These are phyloP conservation scores for Rhododendron ovatum DNA, from an alignment of 148 eudicot genomes.

Conservation along the genomic window DNA sequence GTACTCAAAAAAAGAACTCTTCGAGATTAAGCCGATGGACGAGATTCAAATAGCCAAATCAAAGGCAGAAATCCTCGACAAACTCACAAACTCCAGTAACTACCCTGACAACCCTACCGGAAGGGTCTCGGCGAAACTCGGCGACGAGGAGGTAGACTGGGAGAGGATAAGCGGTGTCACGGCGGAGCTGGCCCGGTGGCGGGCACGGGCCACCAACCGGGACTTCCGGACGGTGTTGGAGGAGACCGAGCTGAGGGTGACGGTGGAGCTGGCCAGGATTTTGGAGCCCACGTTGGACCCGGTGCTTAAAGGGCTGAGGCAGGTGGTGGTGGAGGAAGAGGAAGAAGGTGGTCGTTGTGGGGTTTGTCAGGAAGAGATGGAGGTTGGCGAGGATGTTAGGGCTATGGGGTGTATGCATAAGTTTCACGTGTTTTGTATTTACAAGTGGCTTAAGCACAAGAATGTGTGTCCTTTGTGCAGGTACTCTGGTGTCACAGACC, in stretches of 20 bases:
- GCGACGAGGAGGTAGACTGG: not conserved
- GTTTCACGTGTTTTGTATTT: not conserved
- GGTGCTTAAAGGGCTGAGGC: not conserved
- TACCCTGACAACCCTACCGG: not conserved
- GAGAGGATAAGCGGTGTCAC: not conserved
- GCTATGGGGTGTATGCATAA: constrained; percentile 1
- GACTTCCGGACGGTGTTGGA: not conserved
- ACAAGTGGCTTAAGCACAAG: not conserved
- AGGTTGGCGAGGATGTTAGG: not conserved
- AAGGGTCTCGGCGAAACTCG: not conserved
- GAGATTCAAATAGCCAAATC: not conserved
- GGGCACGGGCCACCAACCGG: not conserved
- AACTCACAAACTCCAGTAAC: not conserved
- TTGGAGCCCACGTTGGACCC: not conserved
- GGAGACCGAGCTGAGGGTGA: not conserved
- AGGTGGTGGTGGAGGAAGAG: not conserved
- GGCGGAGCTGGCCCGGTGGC: not conserved
- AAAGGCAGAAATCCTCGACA: not conserved
- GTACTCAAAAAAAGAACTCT: too few species aligned
- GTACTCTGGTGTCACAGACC: not conserved
- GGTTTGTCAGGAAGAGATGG: constrained; percentile 9
- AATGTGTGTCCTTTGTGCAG: not conserved
- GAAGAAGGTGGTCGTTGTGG: not conserved
- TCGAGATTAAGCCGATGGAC: not conserved
- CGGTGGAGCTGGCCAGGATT: not conserved